A percentile compares a stretch with the other conserved stretches of the same genome.
phyloP scores from a whole-genome alignment of 305 asterid genomes.

The Rubia peregrina region DNA sequence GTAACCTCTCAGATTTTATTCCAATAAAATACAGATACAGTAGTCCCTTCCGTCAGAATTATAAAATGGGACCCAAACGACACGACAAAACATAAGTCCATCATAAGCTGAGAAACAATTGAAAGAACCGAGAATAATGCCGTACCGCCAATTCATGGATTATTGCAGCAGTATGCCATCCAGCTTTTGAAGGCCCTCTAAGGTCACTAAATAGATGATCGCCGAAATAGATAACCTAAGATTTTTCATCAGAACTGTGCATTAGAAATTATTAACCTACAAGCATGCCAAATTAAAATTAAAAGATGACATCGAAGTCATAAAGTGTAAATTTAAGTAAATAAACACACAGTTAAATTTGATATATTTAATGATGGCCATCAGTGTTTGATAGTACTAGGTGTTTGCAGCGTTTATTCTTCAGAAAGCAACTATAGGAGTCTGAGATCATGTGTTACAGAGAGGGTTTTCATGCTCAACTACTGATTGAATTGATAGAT shows the following conservation, averaged over 20 bases:
- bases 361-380: background rate
- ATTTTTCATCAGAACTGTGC: background rate
- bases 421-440: background rate
- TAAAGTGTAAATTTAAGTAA: background rate
- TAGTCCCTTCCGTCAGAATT: background rate
- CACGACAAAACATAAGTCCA: background rate
- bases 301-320: slow-evolving; percentile 1
- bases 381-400: background rate
- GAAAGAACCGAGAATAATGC: slow-evolving; percentile 15
- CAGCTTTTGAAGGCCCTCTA: slow-evolving; percentile 96
- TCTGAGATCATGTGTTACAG: background rate
- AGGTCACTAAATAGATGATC: slow-evolving; percentile 97
- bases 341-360: slow-evolving; percentile 7
- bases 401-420: background rate
- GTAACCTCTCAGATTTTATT: background rate
- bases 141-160: slow-evolving; percentile 86
- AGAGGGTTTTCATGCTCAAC: background rate
- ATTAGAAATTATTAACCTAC: background rate
- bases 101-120: background rate
- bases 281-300: background rate
- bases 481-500: background rate
- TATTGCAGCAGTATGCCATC: slow-evolving; percentile 98
- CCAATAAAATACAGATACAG: background rate
- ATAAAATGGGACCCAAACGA: background rate
- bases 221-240: slow-evolving; percentile 94